Evolutionary conservation across 768 basidiomycete genomes (phyloP).

Genomic region (Lactarius sanguifluus): DNA sequence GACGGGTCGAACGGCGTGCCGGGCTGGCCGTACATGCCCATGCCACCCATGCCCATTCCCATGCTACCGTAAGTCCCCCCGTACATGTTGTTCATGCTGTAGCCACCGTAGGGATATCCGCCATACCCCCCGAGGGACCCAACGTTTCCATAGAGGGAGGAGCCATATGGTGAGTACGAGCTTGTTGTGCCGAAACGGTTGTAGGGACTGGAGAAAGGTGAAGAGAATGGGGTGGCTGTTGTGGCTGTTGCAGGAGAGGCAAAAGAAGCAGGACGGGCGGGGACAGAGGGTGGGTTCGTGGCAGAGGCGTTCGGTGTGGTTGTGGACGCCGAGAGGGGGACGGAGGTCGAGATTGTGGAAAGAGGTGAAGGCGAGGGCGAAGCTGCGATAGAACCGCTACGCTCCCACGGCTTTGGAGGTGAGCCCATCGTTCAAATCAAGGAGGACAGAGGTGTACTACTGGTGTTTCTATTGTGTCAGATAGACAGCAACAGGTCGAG

Average conservation of each 20-base stretch:
- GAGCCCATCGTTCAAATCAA: constrained; percentile 58
- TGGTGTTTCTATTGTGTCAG: not conserved
- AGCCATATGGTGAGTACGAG: constrained; percentile 40
- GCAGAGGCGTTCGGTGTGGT: constrained; percentile 6
- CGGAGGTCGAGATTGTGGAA: constrained; percentile 56
- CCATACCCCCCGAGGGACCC: constrained; percentile 43
- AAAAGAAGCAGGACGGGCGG: constrained; percentile 62
- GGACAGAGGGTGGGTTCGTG: constrained; percentile 44
- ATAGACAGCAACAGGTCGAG: not conserved
- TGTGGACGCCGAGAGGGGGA: constrained; percentile 5
- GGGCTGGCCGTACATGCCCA: constrained; percentile 43
- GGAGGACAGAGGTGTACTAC: not conserved
- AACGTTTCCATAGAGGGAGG: constrained; percentile 46
- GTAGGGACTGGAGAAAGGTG: constrained; percentile 41
- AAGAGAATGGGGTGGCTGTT: constrained; percentile 38
- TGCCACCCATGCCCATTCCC: constrained; percentile 40
- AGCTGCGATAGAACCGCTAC: constrained; percentile 38
- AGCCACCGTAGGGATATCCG: constrained; percentile 33
- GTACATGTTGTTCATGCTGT: constrained; percentile 37
- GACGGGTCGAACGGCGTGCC: constrained; percentile 47
- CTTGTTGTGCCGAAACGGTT: constrained; percentile 42
- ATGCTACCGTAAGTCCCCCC: constrained; percentile 47
- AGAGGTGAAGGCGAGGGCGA: constrained; percentile 36
- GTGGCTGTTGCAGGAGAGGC: constrained; percentile 27
- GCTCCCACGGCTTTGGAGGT: constrained; percentile 91